Base-by-base conservation (phyloP, 2,329 filamentous ascomycete genomes). In the Neodidymelliopsis sp. region DNA sequence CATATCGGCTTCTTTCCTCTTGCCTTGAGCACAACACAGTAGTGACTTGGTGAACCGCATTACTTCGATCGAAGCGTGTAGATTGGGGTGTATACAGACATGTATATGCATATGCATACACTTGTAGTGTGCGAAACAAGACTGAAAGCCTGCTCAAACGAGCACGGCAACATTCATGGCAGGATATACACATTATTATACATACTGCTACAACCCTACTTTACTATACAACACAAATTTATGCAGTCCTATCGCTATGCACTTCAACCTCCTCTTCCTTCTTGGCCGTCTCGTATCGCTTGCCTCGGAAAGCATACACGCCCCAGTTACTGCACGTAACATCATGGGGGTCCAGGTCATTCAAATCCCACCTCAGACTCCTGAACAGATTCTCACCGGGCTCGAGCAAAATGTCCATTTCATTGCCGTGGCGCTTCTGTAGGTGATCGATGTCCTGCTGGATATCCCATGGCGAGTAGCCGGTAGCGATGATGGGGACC, bases 301-400 rank as follows among this genome's bases (percentile, higher is more conserved):
- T 99, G 63, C 94, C 94, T 75, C 94, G 85, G 79, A 99, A 99
- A 11, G 88, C 91, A 91, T 95, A 99, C 2, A 96, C 80, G 9
- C 94, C 94, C 91, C 91, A 99, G 74, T 99, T 99, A 45, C 94
- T 93, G 67, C 91, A 95, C 63, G 88, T 96, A 55, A 97, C 80
- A 73, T 97, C 94, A 69, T 95, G 90, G 6, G 93, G 92, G 71
- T 97, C 94, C 57, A 94, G 77, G 68, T 99, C 95, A 67, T 99
- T 97, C 66, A 99, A 74, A 75, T 99, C 95, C 95, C 95, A 99
- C 65, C 93, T 82, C 70, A 97, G 75, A 76, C 94, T 99, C 66
- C 93, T 84, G 79, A 99, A 99, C 12, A 81, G 82, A 68, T 99
- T 99, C 81, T 97, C 92, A 27, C 91, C 92, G 0, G 95, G 94